Evolutionary conservation across 768 basidiomycete genomes (phyloP).

Genomic region (Boletus pseudo-olivaceus): DNA sequence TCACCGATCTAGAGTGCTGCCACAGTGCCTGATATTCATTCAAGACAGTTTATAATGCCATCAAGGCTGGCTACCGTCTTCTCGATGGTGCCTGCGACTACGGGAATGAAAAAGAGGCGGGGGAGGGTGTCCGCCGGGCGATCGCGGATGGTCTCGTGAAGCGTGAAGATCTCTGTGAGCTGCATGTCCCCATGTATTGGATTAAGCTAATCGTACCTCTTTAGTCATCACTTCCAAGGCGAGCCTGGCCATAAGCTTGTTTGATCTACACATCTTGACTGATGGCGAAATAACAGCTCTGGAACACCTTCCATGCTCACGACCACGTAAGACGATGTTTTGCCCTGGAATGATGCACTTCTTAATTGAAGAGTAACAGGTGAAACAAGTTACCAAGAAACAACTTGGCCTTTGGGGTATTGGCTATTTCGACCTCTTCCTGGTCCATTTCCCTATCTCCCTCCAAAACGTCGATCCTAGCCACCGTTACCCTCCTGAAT

Average conservation of each 20-base stretch:
- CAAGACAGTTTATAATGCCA: constrained; percentile 78
- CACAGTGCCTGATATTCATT: constrained; percentile 2
- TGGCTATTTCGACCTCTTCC: constrained; percentile 78
- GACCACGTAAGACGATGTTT: constrained; percentile 53
- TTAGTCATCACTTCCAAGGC: constrained; percentile 83
- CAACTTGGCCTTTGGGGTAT: constrained; percentile 82
- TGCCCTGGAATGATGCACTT: not conserved
- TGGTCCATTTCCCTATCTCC: constrained; percentile 84
- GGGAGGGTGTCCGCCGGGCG: constrained; percentile 74
- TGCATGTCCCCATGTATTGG: not conserved
- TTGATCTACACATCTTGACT: constrained; percentile 1
- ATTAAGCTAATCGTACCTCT: not conserved
- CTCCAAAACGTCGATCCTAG: constrained; percentile 75
- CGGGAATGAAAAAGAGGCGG: constrained; percentile 86
- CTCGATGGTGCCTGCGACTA: constrained; percentile 86
- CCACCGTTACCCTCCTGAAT: constrained; percentile 78
- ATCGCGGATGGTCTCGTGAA: constrained; percentile 79
- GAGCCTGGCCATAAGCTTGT: constrained; percentile 7
- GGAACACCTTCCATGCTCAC: constrained; percentile 86
- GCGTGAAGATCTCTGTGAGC: constrained; percentile 82
- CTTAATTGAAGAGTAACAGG: constrained; percentile 34
- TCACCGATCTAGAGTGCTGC: not conserved
- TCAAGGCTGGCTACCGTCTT: constrained; percentile 84
- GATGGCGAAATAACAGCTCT: constrained; percentile 46
- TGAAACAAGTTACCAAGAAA: constrained; percentile 49